Conservation (phyloP, 805 yeast species). For the Zygosaccharomyces lentus region DNA sequence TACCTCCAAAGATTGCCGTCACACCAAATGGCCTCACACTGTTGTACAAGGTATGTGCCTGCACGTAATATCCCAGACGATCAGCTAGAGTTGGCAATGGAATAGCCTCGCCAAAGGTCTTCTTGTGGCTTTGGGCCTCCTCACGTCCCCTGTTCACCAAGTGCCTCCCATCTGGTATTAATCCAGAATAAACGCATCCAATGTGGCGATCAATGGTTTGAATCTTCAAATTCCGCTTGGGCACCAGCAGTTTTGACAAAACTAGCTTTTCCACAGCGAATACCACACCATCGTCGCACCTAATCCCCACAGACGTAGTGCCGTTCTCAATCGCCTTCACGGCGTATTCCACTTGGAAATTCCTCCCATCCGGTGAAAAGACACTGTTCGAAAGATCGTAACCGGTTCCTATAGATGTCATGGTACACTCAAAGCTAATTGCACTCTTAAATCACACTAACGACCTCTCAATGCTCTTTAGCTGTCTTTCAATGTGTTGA, state of each 20-base stretch:
- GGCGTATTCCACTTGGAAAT: slow-evolving; percentile 97
- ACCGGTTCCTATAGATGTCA: slow-evolving; percentile 97
- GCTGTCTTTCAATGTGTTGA: background rate
- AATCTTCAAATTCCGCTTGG: slow-evolving; percentile 82
- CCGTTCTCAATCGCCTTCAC: slow-evolving; percentile 97
- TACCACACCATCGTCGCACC: slow-evolving; percentile 90
- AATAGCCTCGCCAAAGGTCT: slow-evolving; percentile 69
- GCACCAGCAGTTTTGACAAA: slow-evolving; percentile 80
- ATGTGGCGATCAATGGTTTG: slow-evolving; percentile 91
- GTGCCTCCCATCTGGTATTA: slow-evolving; percentile 95
- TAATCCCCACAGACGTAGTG: slow-evolving; percentile 90
- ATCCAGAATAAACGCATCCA: slow-evolving; percentile 93
- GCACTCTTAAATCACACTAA: background rate
- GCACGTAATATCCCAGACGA: slow-evolving; percentile 85
- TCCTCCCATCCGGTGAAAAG: slow-evolving; percentile 82
- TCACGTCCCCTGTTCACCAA: slow-evolving; percentile 88
- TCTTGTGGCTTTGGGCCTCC: slow-evolving; percentile 77
- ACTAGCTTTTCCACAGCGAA: slow-evolving; percentile 94
- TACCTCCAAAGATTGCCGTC: slow-evolving; percentile 88
- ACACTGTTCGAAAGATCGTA: slow-evolving; percentile 97
- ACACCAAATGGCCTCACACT: slow-evolving; percentile 98
- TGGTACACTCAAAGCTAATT: slow-evolving; percentile 7
- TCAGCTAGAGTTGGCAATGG: slow-evolving; percentile 79
- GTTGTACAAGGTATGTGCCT: slow-evolving; percentile 91
- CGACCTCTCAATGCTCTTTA: background rate